Evolutionary conservation across 2,329 filamentous ascomycete species (phyloP).

Genomic region (Arthrobotrys sphaeroides): DNA sequence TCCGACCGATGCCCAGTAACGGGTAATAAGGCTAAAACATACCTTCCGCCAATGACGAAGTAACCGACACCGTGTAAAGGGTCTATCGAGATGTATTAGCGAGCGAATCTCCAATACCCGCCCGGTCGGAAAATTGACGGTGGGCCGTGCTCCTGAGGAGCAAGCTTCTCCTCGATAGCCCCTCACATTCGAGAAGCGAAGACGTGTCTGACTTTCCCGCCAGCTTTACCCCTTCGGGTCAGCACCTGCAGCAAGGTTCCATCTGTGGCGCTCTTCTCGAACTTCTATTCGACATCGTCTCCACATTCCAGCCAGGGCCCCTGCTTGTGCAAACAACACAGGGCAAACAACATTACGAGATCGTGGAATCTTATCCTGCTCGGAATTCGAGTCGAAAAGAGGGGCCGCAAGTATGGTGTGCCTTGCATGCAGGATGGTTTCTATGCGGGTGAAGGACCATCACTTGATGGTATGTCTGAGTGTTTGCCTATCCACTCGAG

Average conservation of each 20-base stretch:
- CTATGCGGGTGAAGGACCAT: background rate
- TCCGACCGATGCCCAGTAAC: no score
- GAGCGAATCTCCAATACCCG: background rate
- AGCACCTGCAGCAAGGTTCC: constrained; percentile 9
- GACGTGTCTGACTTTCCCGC: constrained; percentile 8
- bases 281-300: constrained; percentile 27
- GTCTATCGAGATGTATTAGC: background rate
- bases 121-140: background rate
- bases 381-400: background rate
- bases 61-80: no score
- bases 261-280: constrained; percentile 28
- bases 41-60: no score
- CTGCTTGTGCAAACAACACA: constrained; percentile 45
- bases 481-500: constrained; percentile 39
- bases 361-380: background rate
- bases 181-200: constrained; percentile 4
- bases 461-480: constrained; percentile 20
- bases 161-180: constrained; percentile 5
- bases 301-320: constrained; percentile 29
- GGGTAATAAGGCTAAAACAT: no score
- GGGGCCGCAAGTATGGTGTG: constrained; percentile 15
- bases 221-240: constrained; percentile 13
- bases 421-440: constrained; percentile 33
- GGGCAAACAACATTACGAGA: constrained; percentile 13
- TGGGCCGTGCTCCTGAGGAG: background rate